A percentile compares a stretch with the other conserved stretches of the same genome.
Conservation (phyloP, 2,329 filamentous ascomycete genomes). For the Pseudogymnoascus sp. region DNA sequence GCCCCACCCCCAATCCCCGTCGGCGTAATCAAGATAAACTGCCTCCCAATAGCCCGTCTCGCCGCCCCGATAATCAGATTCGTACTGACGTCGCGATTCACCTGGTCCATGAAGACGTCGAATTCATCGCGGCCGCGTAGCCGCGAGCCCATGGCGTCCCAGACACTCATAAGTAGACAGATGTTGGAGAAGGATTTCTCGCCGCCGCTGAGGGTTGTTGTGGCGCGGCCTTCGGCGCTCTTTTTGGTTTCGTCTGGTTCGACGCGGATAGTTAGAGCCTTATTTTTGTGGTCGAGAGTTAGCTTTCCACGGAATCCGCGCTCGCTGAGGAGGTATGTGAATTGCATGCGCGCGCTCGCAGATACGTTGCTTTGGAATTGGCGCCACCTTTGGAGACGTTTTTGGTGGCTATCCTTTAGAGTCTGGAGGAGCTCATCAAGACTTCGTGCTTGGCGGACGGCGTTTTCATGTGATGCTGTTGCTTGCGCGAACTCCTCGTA, state of each 20-base stretch:
- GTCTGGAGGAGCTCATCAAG: slow-evolving; percentile 36
- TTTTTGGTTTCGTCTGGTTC: slow-evolving; percentile 64
- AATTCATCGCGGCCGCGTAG: slow-evolving; percentile 96
- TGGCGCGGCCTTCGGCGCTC: slow-evolving; percentile 66
- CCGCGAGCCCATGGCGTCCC: slow-evolving; percentile 97
- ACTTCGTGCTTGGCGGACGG: slow-evolving; percentile 39
- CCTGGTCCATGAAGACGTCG: slow-evolving; percentile 98
- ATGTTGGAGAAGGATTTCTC: slow-evolving; percentile 98
- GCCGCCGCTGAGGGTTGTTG: slow-evolving; percentile 88
- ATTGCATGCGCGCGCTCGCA: slow-evolving; percentile 75
- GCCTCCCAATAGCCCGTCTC: slow-evolving; percentile 76
- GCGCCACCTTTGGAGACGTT: slow-evolving; percentile 70
- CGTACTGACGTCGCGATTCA: slow-evolving; percentile 89
- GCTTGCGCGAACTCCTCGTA: slow-evolving; percentile 39
- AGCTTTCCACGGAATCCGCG: slow-evolving; percentile 81
- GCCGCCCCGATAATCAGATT: slow-evolving; percentile 88
- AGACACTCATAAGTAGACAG: slow-evolving; percentile 83
- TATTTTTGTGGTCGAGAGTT: slow-evolving; percentile 67
- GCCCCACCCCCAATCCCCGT: slow-evolving; percentile 66
- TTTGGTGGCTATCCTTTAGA: slow-evolving; percentile 54
- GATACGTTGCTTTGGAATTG: slow-evolving; percentile 81
- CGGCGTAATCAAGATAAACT: slow-evolving; percentile 95
- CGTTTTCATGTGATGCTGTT: slow-evolving; percentile 35
- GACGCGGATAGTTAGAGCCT: slow-evolving; percentile 70
- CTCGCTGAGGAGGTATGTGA: slow-evolving; percentile 82